Conservation (phyloP, 1,284 basidiomycete genomes). For the Trichosporon faecale region DNA sequence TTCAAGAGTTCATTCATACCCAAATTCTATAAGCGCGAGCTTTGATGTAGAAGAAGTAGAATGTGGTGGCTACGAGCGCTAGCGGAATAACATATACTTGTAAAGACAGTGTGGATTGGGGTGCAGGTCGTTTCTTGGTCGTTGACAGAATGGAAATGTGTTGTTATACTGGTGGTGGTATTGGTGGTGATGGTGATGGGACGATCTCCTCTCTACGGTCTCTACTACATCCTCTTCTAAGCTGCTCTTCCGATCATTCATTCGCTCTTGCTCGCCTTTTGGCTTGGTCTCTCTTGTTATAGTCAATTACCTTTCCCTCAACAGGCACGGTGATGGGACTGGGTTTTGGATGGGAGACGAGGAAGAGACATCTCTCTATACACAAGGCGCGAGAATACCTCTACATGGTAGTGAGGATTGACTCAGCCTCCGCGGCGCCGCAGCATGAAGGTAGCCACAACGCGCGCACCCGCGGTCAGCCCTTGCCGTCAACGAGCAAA, state of each 20-base stretch:
- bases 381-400: slow-evolving; percentile 15
- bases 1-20: not conserved
- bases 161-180: not conserved
- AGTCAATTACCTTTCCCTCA: slow-evolving; percentile 4
- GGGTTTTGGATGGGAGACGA: not conserved
- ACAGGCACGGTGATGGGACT: slow-evolving; percentile 9
- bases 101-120: not conserved
- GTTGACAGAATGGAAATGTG: not conserved
- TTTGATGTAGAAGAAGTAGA: not conserved
- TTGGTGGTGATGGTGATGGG: not conserved
- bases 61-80: slow-evolving; percentile 1
- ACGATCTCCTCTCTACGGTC: not conserved
- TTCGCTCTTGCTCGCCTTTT: not conserved
- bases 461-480: slow-evolving; percentile 22
- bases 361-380: not conserved
- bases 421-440: slow-evolving; percentile 18
- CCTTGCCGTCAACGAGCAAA: slow-evolving; percentile 26
- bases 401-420: slow-evolving; percentile 4
- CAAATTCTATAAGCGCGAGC: slow-evolving; percentile 4
- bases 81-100: not conserved
- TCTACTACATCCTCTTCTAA: slow-evolving; percentile 3
- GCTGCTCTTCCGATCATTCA: not conserved
- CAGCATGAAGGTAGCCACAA: slow-evolving; percentile 11
- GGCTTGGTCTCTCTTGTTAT: not conserved
- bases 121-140: slow-evolving; percentile 1